Percentiles rank a stretch among this genome's conserved stretches.
phyloP scores from a whole-genome alignment of 1,284 basidiomycete genomes.

The Apiotrichum brassicae region DNA sequence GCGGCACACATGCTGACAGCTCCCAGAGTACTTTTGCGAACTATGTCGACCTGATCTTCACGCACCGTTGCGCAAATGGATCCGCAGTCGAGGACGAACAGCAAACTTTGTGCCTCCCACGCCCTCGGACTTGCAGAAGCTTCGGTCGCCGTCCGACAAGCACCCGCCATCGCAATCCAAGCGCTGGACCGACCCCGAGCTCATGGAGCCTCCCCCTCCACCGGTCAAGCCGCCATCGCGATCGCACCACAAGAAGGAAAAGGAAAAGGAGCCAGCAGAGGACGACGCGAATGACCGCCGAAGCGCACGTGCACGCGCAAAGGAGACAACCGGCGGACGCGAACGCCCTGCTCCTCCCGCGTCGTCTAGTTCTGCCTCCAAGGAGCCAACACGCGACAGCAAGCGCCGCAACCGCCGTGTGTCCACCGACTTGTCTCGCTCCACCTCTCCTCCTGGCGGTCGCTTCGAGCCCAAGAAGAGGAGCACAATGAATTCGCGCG shows the following conservation, averaged over 20 bases:
- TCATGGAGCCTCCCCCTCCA: conserved; percentile 9
- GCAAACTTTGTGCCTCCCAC: conserved; percentile 36
- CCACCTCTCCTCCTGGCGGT: conserved; percentile 8
- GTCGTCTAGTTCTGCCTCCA: no score
- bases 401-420: conserved; percentile 8
- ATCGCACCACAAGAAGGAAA: conserved; percentile 30
- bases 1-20: conserved; percentile 4
- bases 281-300: conserved; percentile 5
- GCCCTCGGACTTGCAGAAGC: conserved; percentile 33
- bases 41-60: conserved; percentile 84
- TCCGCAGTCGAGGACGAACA: conserved; percentile 34
- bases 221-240: conserved; percentile 24
- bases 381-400: conserved; percentile 3
- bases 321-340: neutral
- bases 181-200: conserved; percentile 34
- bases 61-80: conserved; percentile 64
- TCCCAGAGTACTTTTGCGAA: conserved; percentile 74
- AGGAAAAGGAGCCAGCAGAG: conserved; percentile 6
- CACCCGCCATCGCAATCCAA: conserved; percentile 45
- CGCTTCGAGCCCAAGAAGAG: conserved; percentile 59
- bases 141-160: conserved; percentile 30
- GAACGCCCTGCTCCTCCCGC: no score
- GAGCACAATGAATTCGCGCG: conserved; percentile 95
- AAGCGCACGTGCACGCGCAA: neutral
- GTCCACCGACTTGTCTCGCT: conserved; percentile 16